Evolutionary conservation across 495 filamentous ascomycete species (phyloP), one percentile per base, ranked within the genome.

Genomic region (Usnea hakonensis): DNA sequence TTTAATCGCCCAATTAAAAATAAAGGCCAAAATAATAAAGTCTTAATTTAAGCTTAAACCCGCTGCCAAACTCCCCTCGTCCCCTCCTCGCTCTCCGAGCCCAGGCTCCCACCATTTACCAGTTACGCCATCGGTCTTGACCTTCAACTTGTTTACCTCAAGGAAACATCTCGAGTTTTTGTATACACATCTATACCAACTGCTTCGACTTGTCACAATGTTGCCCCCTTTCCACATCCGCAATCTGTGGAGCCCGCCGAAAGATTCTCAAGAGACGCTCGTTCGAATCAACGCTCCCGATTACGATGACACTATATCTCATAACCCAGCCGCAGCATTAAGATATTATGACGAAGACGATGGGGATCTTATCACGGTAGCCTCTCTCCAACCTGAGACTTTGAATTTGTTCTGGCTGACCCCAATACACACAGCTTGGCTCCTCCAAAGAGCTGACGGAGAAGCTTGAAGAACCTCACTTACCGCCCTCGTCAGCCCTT

Each of bases 341-440:
- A 81, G 73, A 16, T 84, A 84, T 69, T 35, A 77, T 19, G 82
- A 84, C 65, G 79, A 82, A 40, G 81, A 83, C 63, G 79, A 82
- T 65, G 79, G 32, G 23, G 58, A 81, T 58, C 65, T 76, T 46
- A 83, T 84, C 57, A 82, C 75, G 19, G 82, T 83, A 67, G 72
- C 78, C 69, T 9, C 32, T 37, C 8, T 38, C 19, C 23, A 10
- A 21, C 13, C 56, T 28, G 38, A 56, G 43, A 21, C 41, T 38
- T 59, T 63, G 28, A 54, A 40, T 9, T 53, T 60, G 32, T 28
- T 30, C 26, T 28, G 46, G 54, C 41, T 58, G 32, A 65, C 70
- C 65, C 72, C 55, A 6, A 23, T 36, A 53, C 13, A 53, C 13
- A 32, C 65, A 81, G 79, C 74, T 81, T 63, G 79, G 79, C 32